Conservation (phyloP, 176 grass and related monocot genomes). For the Carex cristatella region DNA sequence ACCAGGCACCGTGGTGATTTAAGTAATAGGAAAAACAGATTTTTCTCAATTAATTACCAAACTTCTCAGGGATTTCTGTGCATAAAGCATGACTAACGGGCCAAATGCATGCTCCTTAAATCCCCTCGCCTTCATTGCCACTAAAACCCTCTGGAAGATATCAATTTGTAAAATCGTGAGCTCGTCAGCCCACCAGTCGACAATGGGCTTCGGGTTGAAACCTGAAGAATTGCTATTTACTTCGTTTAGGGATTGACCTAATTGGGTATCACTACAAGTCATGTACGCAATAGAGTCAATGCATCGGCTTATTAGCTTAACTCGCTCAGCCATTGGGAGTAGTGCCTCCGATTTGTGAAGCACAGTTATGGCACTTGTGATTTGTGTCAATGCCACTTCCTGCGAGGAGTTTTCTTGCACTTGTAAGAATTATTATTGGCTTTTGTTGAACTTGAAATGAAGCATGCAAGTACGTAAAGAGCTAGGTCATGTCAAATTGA, state of each 20-base stretch:
- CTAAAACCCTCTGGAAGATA: conserved; percentile 66
- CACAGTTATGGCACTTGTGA: conserved; percentile 59
- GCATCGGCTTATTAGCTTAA: conserved; percentile 50
- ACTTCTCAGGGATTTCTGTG: conserved; percentile 77
- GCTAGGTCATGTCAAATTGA: too few relatives aligned
- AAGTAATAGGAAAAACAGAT: not conserved
- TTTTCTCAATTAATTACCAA: conserved; percentile 38
- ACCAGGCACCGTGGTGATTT: not conserved
- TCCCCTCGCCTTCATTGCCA: conserved; percentile 73
- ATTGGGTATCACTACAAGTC: conserved; percentile 30
- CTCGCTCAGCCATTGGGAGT: conserved; percentile 62
- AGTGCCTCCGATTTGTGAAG: conserved; percentile 59
- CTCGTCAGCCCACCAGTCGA: conserved; percentile 81
- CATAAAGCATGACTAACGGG: conserved; percentile 84
- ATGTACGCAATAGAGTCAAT: conserved; percentile 64
- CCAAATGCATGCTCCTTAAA: conserved; percentile 73
- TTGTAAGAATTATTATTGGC: not conserved
- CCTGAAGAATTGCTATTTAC: conserved; percentile 16
- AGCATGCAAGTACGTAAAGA: too few relatives aligned
- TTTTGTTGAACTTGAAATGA: not conserved
- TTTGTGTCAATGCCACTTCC: conserved; percentile 52
- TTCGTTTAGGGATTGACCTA: conserved; percentile 20
- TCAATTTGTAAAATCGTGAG: conserved; percentile 61
- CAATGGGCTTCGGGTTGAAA: conserved; percentile 44
- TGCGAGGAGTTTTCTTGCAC: conserved; percentile 33